Conservation (phyloP, 208 protist genomes). For the Acanthamoeba healyi region DNA sequence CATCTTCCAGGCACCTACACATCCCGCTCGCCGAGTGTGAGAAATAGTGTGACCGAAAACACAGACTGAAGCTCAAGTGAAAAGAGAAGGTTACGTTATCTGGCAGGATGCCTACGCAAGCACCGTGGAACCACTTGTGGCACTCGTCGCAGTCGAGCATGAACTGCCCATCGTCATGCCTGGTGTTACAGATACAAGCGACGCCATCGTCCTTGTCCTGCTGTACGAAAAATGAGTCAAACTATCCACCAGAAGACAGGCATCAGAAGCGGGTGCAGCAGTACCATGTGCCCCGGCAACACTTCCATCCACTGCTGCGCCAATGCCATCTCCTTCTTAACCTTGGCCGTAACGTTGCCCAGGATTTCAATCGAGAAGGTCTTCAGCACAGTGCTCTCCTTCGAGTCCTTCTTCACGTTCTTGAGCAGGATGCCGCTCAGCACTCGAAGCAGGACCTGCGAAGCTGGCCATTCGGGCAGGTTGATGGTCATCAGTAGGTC, state of each 20-base stretch:
- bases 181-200: background rate
- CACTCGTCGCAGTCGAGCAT: conserved; percentile 73
- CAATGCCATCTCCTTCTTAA: conserved; percentile 38
- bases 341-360: conserved; percentile 25
- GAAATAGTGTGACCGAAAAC: too few species aligned
- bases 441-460: conserved; percentile 49
- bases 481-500: conserved; percentile 50
- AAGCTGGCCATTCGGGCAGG: conserved; percentile 68
- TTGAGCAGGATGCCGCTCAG: conserved; percentile 58
- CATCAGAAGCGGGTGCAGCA: background rate
- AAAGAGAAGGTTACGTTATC: background rate
- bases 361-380: conserved; percentile 63
- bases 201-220: conserved; percentile 15
- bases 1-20: background rate
- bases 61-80: too few species aligned
- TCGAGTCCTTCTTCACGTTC: conserved; percentile 70
- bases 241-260: too few species aligned
- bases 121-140: conserved; percentile 74
- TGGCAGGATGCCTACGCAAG: conserved; percentile 36
- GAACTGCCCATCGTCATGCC: background rate
- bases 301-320: conserved; percentile 70
- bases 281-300: background rate
- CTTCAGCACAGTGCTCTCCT: conserved; percentile 62
- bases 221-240: too few species aligned
- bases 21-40: too few species aligned